A percentile compares a stretch with the other conserved stretches of the same genome.
Evolutionary conservation across 1,284 basidiomycete genomes (phyloP).

Genomic region (Singerocomus inundabilis): DNA sequence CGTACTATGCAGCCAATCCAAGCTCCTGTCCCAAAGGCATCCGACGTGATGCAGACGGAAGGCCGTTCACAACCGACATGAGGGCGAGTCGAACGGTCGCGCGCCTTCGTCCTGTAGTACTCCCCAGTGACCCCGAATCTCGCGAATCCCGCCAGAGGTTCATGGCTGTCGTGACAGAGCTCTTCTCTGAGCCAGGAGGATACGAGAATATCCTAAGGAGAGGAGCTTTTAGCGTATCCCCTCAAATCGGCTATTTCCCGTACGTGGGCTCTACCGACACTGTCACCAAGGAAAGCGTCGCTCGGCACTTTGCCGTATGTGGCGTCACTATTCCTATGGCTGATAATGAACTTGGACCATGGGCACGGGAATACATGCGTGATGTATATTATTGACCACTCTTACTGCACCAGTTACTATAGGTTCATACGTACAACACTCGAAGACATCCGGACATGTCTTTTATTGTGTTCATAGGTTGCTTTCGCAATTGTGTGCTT

Average conservation of each 20-base stretch:
- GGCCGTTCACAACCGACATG: constrained; percentile 41
- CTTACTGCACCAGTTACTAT: constrained; percentile 8
- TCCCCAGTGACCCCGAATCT: constrained; percentile 27
- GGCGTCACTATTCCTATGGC: constrained; percentile 38
- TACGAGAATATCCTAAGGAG: constrained; percentile 38
- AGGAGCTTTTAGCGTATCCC: constrained; percentile 36
- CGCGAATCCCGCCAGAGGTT: constrained; percentile 39
- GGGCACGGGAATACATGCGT: constrained; percentile 39
- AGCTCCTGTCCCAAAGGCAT: constrained; percentile 47
- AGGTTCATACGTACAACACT: constrained; percentile 17
- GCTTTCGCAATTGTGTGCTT: constrained; percentile 1
- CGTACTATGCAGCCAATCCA: constrained; percentile 41
- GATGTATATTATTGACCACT: constrained; percentile 28
- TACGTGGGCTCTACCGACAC: constrained; percentile 26
- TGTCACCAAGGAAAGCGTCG: constrained; percentile 31
- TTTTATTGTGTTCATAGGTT: constrained; percentile 17
- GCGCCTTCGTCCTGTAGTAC: constrained; percentile 39
- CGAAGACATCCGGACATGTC: constrained; percentile 31
- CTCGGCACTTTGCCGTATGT: constrained; percentile 40
- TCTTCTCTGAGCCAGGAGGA: constrained; percentile 38
- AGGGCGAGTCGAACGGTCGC: constrained; percentile 43
- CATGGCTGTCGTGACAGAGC: constrained; percentile 36
- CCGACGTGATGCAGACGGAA: constrained; percentile 37
- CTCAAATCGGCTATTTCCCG: constrained; percentile 28
- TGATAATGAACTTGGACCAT: constrained; percentile 39